Evolutionary conservation across 2,329 filamentous ascomycete genomes (phyloP), one percentile per base, ranked within the genome.

Genomic region (Colletotrichum acutatum): DNA sequence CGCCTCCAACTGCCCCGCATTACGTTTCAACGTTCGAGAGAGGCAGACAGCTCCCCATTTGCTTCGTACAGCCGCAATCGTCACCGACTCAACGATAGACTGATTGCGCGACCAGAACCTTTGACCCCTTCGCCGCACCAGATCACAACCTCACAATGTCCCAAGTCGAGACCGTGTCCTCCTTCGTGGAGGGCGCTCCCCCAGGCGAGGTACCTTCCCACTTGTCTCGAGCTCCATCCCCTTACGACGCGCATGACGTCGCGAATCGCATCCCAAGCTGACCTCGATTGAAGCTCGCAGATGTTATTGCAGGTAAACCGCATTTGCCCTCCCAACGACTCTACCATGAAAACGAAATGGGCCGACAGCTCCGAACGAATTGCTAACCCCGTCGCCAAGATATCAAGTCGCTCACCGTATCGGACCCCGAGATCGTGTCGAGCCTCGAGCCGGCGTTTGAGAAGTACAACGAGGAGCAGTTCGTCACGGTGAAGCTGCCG

Each of bases 391-490:
- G 69, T 34, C 32, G 75, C 64, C 65, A 83, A 97, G 97, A 98
- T 82, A 97, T 99, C 87, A 97, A 98, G 84, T 88, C 91, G 63
- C 88, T 99, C 56, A 95, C 95, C 22, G 86, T 90, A 74, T 90
- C 93, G 77, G 90, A 91, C 54, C 90, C 91, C 49, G 86, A 88
- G 68, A 86, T 97, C 74, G 85, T 95, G 68, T 85, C 90, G 73
- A 91, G 93, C 75, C 92, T 98, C 66, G 90, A 88, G 7, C 94
- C 95, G 0, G 95, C 97, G 0, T 97, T 98, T 82, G 88, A 95
- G 84, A 95, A 93, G 84, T 98, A 99, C 89, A 98, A 98, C 79
- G 96, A 99, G 84, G 93, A 95, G 83, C 97, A 99, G 84, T 93
- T 98, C 82, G 86, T 91, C 61, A 95, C 95, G 19, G 92, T 94